Evolutionary conservation across 345 rosid genomes (phyloP).

Genomic region (Conringia planisiliqua): DNA sequence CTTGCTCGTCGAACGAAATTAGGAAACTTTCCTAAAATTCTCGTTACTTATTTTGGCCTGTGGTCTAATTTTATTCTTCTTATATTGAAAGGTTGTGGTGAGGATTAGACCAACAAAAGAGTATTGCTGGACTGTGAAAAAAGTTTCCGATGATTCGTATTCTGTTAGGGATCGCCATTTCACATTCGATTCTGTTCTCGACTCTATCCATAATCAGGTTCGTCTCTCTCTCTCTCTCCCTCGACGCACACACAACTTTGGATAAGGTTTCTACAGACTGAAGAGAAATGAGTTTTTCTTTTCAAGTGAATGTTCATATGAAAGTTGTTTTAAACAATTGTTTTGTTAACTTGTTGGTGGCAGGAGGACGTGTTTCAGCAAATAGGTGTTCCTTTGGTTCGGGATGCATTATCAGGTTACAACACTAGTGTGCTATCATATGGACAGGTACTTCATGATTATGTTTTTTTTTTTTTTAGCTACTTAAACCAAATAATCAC

Average conservation of each 20-base stretch:
- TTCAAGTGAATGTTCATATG: background rate
- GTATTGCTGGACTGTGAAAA: conserved; percentile 44
- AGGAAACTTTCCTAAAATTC: background rate
- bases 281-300: background rate
- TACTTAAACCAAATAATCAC: background rate
- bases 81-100: conserved; percentile 61
- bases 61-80: background rate
- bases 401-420: conserved; percentile 83
- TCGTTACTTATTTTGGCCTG: background rate
- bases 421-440: conserved; percentile 76
- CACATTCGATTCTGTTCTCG: conserved; percentile 76
- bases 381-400: conserved; percentile 78
- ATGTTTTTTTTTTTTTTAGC: background rate
- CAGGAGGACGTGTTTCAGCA: conserved; percentile 75
- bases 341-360: conserved; percentile 15
- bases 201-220: conserved; percentile 79
- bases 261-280: background rate
- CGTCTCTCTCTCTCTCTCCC: background rate
- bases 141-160: conserved; percentile 56
- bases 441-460: conserved; percentile 64
- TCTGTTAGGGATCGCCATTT: conserved; percentile 61
- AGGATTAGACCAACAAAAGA: conserved; percentile 63
- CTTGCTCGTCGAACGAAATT: background rate
- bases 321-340: background rate
- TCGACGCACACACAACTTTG: background rate